Base-by-base conservation (phyloP, 2,329 filamentous ascomycete genomes). In the Nemania sp. region DNA sequence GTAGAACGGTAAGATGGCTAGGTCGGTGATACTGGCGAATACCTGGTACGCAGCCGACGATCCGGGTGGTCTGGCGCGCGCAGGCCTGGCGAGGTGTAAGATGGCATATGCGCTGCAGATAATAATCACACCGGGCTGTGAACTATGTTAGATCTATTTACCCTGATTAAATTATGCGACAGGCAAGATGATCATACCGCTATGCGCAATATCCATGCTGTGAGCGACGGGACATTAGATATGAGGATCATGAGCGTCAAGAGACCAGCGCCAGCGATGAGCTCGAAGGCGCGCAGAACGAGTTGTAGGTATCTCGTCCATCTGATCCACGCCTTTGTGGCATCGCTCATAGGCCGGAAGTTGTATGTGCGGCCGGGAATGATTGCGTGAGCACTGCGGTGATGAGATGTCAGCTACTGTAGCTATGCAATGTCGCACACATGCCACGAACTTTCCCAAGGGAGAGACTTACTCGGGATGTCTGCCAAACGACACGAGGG, bases 21-120 rank as follows among this genome's bases (percentile, higher is more conserved):
- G 66, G 69, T 97, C 93, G 36, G 88, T 81, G 37, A 91, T 74
- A 9, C 83, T 79, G 2, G 91, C 84, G 69, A 97, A 97, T 52
- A 94, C 74, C 72, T 95, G 91, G 72, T 97, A 97, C 60, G 90
- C 93, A 12, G 90, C 86, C 15, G 91, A 90, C 19, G 90, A 96
- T 3, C 79, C 86, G 0, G 93, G 86, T 0, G 91, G 85, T 46
- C 91, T 84, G 39, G 79, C 82, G 42, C 83, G 84, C 1, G 89
- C 81, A 31, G 86, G 83, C 26, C 89, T 83, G 12, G 82, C 78
- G 33, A 95, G 82, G 69, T 97, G 91, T 65, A 89, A 94, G 56
- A 95, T 80, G 36, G 82, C 89, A 71, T 97, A 97, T 15, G 85
- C 65, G 14, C 83, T 85, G 68, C 91, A 86, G 4, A 89, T 64